Evolutionary conservation across 805 yeast genomes (phyloP), one percentile per base, ranked within the genome.

Genomic region (Schwanniomyces occidentalis): DNA sequence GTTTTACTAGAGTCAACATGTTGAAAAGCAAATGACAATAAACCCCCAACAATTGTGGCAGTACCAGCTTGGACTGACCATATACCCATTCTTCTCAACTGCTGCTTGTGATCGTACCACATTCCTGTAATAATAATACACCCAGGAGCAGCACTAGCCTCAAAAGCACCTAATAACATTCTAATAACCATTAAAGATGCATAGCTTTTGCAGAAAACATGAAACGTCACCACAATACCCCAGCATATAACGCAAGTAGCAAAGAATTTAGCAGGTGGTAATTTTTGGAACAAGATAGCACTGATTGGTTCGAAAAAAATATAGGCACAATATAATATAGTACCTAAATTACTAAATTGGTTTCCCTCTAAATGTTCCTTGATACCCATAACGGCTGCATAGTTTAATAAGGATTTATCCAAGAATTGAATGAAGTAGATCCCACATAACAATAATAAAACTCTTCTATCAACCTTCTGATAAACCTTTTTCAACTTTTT

Each of bases 301-400:
- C 52, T 58, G n/a, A 73, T 34, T 2, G 81, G 81, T 41, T 73
- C 80, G 37, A 74, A 74, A 41, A 73, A 66, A 34, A 77, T 74
- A 39, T 75, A 77, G 1, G 78, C 66, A 9, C 69, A 78, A 35
- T 74, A 73, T 40, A 76, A 69, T 12, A 76, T 73, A 1, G 82
- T 75, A 20, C 76, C 73, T 32, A 76, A 50, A 44, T 76, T 69
- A 15, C 78, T 71, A 46, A 70, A 77, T 32, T 78, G 73, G 37
- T 57, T 51, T 25, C 75, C 64, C 5, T 70, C 58, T 41, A 76
- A 59, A 46, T 75, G 65, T 2, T 62, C 51, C 47, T 71, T 74
- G 45, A 79, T 75, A 1, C 84, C 84, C 82, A 80, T 75, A 1
- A 79, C 78, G 10, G 80, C 80, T 2, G 85, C 80, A 48, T 78